Conservation (phyloP, 768 basidiomycete genomes). For the Rubroboletus satanas region DNA sequence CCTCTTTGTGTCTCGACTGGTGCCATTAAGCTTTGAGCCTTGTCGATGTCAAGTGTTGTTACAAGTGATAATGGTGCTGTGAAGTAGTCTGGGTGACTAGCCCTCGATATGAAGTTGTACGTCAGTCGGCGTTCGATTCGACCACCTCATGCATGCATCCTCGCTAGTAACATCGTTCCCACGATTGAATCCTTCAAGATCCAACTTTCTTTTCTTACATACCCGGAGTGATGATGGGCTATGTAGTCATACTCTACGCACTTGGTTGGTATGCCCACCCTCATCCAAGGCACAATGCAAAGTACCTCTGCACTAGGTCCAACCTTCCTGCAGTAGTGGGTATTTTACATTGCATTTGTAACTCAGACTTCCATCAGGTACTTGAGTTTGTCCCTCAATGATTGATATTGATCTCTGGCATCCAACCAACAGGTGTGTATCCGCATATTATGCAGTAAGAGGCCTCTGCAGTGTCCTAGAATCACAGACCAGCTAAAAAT, state of each 20-base stretch:
- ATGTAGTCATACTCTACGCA: too few relatives aligned
- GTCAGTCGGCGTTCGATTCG: not conserved
- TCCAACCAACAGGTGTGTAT: too few relatives aligned
- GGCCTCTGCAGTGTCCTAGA: not conserved
- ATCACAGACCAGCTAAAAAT: not conserved
- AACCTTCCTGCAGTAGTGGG: too few relatives aligned
- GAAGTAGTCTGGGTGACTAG: not conserved
- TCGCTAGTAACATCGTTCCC: not conserved
- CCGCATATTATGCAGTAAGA: not conserved
- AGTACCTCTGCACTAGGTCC: too few relatives aligned
- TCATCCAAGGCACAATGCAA: too few relatives aligned
- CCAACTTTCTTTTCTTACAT: too few relatives aligned
- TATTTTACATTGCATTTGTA: too few relatives aligned
- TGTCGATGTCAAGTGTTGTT: not conserved
- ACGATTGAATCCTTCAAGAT: not conserved
- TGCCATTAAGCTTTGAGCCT: constrained; percentile 14
- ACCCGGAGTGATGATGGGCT: too few relatives aligned
- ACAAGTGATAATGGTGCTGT: not conserved
- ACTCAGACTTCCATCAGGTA: too few relatives aligned
- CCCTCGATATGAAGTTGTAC: not conserved
- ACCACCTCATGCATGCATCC: not conserved
- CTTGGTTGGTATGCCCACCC: too few relatives aligned
- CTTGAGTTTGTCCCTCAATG: too few relatives aligned
- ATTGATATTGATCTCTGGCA: too few relatives aligned
- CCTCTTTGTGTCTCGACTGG: constrained; percentile 24